These are phyloP conservation scores for Ophiostoma angusticollis DNA, from an alignment of 2,329 filamentous ascomycete genomes.

Conservation along the genomic window DNA sequence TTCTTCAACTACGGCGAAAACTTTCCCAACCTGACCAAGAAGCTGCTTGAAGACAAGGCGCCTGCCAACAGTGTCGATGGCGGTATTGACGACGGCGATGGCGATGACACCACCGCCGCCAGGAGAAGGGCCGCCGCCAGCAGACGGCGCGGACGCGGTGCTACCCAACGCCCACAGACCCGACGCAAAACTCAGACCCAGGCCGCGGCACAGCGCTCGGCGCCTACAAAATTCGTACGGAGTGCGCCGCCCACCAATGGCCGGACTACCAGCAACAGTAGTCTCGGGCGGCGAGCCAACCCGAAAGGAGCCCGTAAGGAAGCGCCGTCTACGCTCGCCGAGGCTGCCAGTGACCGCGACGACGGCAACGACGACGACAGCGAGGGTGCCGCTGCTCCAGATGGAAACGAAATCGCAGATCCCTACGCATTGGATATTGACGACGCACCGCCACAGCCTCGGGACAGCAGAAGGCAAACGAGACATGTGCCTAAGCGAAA, in stretches of 20 bases:
- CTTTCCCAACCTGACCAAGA: slow-evolving; percentile 48
- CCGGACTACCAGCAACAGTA: not conserved
- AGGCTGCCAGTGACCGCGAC: not conserved
- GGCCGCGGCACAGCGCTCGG: too few species aligned
- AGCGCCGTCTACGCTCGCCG: slow-evolving; percentile 7
- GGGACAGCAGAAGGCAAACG: too few species aligned
- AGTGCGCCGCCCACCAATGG: not conserved
- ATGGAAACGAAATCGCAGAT: too few species aligned
- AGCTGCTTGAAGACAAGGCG: slow-evolving; percentile 32
- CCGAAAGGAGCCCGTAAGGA: slow-evolving; percentile 14
- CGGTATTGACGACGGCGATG: not conserved
- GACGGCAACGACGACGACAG: slow-evolving; percentile 1
- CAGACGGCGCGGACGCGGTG: not conserved
- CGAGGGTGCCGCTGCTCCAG: not conserved
- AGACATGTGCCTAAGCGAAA: too few species aligned
- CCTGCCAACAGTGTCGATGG: slow-evolving; percentile 11
- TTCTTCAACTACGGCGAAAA: slow-evolving; percentile 71
- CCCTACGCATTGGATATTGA: too few species aligned
- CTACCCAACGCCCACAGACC: not conserved
- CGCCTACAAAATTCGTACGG: slow-evolving; percentile 6
- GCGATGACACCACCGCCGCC: not conserved
- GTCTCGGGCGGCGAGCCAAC: not conserved
- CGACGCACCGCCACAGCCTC: too few species aligned
- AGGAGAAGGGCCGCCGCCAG: not conserved
- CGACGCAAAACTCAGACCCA: slow-evolving; percentile 3